These are phyloP conservation scores for Candida sonorensis DNA, from an alignment of 805 yeast genomes.

Conservation along the genomic window DNA sequence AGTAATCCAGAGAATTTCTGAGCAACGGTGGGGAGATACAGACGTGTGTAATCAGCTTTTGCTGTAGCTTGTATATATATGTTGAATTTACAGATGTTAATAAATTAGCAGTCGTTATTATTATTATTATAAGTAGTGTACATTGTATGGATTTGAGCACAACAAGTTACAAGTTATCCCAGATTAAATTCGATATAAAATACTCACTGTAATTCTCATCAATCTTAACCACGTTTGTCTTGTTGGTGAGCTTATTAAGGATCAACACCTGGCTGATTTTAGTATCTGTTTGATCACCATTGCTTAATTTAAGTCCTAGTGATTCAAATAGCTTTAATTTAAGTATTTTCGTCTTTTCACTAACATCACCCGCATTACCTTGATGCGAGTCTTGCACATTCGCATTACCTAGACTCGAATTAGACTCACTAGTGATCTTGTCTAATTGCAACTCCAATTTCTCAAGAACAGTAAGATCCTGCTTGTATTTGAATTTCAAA, in stretches of 20 bases:
- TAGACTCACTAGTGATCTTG: too few species aligned
- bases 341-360: constrained; percentile 33
- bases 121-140: too few species aligned
- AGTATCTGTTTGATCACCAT: too few species aligned
- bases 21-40: constrained; percentile 1
- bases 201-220: constrained; percentile 52
- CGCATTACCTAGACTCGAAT: too few species aligned
- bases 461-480: constrained; percentile 30
- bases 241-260: constrained; percentile 38
- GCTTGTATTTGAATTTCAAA: constrained; percentile 31
- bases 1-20: constrained; percentile 69
- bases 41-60: background rate
- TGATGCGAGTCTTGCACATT: too few species aligned
- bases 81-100: background rate
- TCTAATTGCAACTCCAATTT: constrained; percentile 24
- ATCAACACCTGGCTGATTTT: constrained; percentile 36
- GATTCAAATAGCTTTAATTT: constrained; percentile 55
- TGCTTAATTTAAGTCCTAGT: constrained; percentile 48
- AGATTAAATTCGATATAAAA: constrained; percentile 67
- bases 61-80: background rate
- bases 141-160: background rate
- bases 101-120: too few species aligned
- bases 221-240: constrained; percentile 44
- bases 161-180: constrained; percentile 50
- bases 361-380: background rate